Evolutionary conservation across 345 rosid species (phyloP).

Genomic region (Eucalyptus decipiens): DNA sequence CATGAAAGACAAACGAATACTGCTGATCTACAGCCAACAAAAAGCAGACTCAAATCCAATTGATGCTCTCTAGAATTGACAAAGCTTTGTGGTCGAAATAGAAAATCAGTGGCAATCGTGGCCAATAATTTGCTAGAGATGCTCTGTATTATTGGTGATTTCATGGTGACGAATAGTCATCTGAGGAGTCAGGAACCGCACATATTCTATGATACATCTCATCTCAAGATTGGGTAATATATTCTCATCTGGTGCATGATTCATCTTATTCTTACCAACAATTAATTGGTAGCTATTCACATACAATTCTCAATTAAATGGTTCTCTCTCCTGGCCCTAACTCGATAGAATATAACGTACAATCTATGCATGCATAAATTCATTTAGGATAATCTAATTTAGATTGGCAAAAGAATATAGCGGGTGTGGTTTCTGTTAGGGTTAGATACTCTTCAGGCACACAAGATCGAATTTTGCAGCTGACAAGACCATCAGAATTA

Average conservation of each 20-base stretch:
- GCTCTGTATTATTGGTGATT: background rate
- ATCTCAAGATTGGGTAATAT: background rate
- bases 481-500: background rate
- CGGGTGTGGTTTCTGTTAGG: background rate
- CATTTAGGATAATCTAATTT: background rate
- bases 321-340: background rate
- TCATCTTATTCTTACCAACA: background rate
- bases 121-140: background rate
- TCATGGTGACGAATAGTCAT: background rate
- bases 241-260: background rate
- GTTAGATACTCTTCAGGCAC: background rate
- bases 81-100: background rate
- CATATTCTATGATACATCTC: background rate
- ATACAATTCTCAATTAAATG: background rate
- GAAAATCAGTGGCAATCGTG: background rate
- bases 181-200: background rate
- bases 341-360: background rate
- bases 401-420: background rate
- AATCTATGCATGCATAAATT: background rate
- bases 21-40: background rate
- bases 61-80: background rate
- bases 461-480: background rate
- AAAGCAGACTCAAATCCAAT: background rate
- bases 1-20: background rate
- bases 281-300: background rate